Evolutionary conservation across 768 basidiomycete species (phyloP), one percentile per base, ranked within the genome.

Genomic region (Termitomyces eurrhizus): DNA sequence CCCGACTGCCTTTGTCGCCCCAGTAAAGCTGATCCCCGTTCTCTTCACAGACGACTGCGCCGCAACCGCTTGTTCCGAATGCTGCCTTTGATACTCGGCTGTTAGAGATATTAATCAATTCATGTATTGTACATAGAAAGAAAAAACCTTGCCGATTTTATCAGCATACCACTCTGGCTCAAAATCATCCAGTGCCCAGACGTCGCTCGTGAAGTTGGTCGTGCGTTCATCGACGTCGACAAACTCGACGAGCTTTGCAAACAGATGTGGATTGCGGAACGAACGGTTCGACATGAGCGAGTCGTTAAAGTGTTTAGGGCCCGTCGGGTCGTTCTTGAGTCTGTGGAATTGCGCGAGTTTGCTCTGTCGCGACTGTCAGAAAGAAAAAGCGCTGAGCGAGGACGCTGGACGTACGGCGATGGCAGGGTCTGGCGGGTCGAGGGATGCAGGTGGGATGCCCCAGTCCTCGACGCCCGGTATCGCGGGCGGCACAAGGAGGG

Each of bases 191-290:
- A 3, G 92, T 87, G 67, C 90, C 89, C 96, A 98, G 1, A 91
- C 74, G 8, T 78, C 76, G 18, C 62, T 76, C 59, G 91, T 88
- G 68, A 95, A 95, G 64, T 93, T 92, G 2, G 89, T 90, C n/a
- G 84, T 77, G 16, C 88, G 83, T 72, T 98, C 96, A 67, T 96
- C 88, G 16, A 95, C 89, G 56, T 90, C 89, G 16, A 97, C 87
- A 70, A 95, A 97, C 69, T 97, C 93, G 63, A 99, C 95, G 2
- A 99, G 84, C 67, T 94, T 94, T 13, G 92, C 80, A 73, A 96
- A 97, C n/a, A 98, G 83, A 68, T 97, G 93, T 0, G 96, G 96
- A 68, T 99, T 99, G 32, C 94, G 87, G 75, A 98, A 99, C 4
- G 93, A 88, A 48, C 93, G 88, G 65, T 91, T 93, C 8, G 88